A percentile compares a stretch with the other conserved stretches of the same genome.
Evolutionary conservation across 1,284 basidiomycete genomes (phyloP).

Genomic region (Cutaneotrichosporon sp.): DNA sequence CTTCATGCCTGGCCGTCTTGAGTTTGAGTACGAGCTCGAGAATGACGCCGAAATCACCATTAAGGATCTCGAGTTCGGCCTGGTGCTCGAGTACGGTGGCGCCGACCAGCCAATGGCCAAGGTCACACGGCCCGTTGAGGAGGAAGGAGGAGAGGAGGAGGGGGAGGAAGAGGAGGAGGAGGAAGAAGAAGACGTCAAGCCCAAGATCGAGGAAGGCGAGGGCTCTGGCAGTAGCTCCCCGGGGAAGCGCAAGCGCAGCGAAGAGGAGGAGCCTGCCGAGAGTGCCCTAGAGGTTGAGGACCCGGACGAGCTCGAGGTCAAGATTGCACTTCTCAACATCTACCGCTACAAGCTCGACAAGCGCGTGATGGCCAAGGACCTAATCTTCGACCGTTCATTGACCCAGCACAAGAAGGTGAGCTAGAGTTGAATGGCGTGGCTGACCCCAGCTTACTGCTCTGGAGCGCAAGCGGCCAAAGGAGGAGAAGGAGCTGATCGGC

Average conservation of each 20-base stretch:
- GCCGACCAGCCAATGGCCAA: conserved; percentile 66
- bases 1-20: conserved; percentile 92
- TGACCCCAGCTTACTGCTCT: conserved; percentile 72
- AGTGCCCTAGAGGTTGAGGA: conserved; percentile 67
- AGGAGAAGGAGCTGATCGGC: conserved; percentile 86
- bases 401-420: conserved; percentile 89
- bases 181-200: conserved; percentile 33
- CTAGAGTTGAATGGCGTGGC: conserved; percentile 5
- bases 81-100: conserved; percentile 80
- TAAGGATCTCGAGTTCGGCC: conserved; percentile 94
- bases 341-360: conserved; percentile 91
- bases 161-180: conserved; percentile 40
- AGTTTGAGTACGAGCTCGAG: conserved; percentile 96
- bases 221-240: conserved; percentile 48
- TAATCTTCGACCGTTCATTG: conserved; percentile 89
- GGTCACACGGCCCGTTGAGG: conserved; percentile 34
- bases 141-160: conserved; percentile 38
- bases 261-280: conserved; percentile 61
- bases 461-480: conserved; percentile 85
- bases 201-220: conserved; percentile 24
- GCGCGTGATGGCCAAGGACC: conserved; percentile 78
- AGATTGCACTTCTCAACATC: conserved; percentile 70
- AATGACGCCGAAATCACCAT: conserved; percentile 94
- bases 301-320: conserved; percentile 30
- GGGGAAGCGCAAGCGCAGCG: conserved; percentile 61